Evolutionary conservation across 129 eudicot species (phyloP).

Genomic region (Silybum marianum): DNA sequence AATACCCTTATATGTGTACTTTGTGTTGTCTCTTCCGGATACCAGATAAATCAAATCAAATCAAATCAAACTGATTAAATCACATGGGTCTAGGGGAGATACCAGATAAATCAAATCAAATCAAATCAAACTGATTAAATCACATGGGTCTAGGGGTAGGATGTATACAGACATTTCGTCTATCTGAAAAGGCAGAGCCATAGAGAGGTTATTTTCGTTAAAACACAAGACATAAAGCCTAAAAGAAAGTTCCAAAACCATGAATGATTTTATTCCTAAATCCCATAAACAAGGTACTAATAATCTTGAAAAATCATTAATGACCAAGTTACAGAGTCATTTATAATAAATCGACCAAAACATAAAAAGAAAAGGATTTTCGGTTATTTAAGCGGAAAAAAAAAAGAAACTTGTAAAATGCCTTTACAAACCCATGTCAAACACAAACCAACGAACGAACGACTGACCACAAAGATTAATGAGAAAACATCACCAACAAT

Average conservation of each 20-base stretch:
- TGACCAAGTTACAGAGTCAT: slow-evolving; percentile 19
- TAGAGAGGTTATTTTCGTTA: background rate
- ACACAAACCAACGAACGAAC: slow-evolving; percentile 36
- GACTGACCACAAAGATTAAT: slow-evolving; percentile 22
- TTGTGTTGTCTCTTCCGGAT: background rate
- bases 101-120: background rate
- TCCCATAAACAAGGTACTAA: slow-evolving; percentile 15
- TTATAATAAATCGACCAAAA: slow-evolving; percentile 23
- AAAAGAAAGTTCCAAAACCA: slow-evolving; percentile 1
- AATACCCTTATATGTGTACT: background rate
- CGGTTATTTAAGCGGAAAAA: slow-evolving; percentile 37
- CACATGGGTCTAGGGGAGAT: too few relatives aligned
- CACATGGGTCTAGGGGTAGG: background rate
- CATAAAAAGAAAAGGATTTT: slow-evolving; percentile 20
- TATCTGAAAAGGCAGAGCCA: background rate
- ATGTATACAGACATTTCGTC: background rate
- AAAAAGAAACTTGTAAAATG: slow-evolving; percentile 13
- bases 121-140: background rate
- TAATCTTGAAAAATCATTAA: slow-evolving; percentile 12
- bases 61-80: too few relatives aligned
- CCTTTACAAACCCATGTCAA: slow-evolving; percentile 48
- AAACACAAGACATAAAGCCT: background rate
- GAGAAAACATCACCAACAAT: slow-evolving; percentile 36
- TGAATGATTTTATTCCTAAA: background rate
- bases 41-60: background rate